Evolutionary conservation across 2,329 filamentous ascomycete species (phyloP), one percentile per base, ranked within the genome.

Genomic region (Fusarium veterinarium): DNA sequence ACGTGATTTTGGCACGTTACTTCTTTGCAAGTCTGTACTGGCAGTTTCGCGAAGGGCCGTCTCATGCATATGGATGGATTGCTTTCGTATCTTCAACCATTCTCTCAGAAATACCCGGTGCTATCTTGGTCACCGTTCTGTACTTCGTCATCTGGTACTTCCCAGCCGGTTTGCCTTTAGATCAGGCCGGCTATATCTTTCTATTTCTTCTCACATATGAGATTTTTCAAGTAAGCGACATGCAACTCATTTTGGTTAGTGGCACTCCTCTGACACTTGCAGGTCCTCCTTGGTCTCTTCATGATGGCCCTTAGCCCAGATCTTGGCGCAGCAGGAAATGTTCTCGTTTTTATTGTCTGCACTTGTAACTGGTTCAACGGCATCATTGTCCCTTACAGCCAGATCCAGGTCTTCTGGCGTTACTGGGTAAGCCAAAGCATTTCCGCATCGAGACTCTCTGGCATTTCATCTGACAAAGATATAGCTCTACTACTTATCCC

Each of bases 191-290:
- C 11, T 52, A 37, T 16, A 37, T 52, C 8, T 52, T 52, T 25
- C 17, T 52, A 3, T 52, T 52, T 8, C 48, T 52, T 52, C 48
- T 52, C n/a, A 52, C 48, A 2, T 52, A 37, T 52, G 48, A 52
- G 48, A 52, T 52, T 20, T 52, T 52, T 1, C 48, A 52, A 25
- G 48, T 37, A 37, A 4, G 48, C 25, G 4, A 37, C 23, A 3
- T 12, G 1, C 2, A 23, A 2, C 2, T 3, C 2, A 1, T 1
- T 2, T 10, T 19, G 0, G 3, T 5, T 7, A 4, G 11, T 10
- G n/a, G 11, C 11, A 23, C 16, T 19, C n/a, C n/a, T 8, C 46
- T 49, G 11, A 49, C 8, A 25, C 6, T 11, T 37, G 7, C 31
- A 52, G 48, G 48, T 52, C 2, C 48, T 52, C 1, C 48, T 52